Evolutionary conservation across 306 rosid genomes (phyloP), one percentile per base, ranked within the genome.

Genomic region (Rosa rugosa): DNA sequence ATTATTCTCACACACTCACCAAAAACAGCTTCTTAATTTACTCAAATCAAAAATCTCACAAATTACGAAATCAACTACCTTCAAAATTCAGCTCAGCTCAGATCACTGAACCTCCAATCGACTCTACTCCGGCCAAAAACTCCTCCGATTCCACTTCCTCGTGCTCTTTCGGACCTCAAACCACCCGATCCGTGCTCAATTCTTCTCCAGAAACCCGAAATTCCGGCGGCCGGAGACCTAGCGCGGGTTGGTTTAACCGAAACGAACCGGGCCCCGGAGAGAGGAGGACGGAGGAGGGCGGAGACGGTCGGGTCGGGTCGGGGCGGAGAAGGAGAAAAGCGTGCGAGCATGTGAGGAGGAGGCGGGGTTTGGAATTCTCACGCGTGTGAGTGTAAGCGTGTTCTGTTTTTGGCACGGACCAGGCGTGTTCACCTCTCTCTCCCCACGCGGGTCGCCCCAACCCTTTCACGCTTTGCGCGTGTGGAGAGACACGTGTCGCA

Each of bases 271-370:
- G 54, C 11, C 53, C 56, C 75, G 69, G 44, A 42, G n/a, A 1
- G 34, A 57, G 47, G 41, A 73, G 13, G 70, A 11, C 63, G 9
- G 68, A 23, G 17, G 17, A 62, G 25, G 23, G 13, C 83, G 82
- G 79, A 8, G 59, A 78, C 81, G 79, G 84, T 34, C 76, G 81
- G 75, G 77, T 82, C 78, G 81, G 81, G 90, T 77, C 81, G 83
- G 84, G 77, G 36, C 36, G 69, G 81, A 63, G 63, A 5, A 49
- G 56, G 14, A 2, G 80, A 1, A 59, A 83, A 27, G 88, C 88
- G 93, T 82, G 95, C 83, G 89, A 88, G 92, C 93, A 78, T 86
- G 91, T 86, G 90, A 87, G 83, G 65, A 60, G 31, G 64, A 34
- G 36, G 8, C 1, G 34, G 7, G 18, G 77, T 59, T 59, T 45